Conservation (phyloP, 1,139 yeast species). For the Yamadazyma dendronema region DNA sequence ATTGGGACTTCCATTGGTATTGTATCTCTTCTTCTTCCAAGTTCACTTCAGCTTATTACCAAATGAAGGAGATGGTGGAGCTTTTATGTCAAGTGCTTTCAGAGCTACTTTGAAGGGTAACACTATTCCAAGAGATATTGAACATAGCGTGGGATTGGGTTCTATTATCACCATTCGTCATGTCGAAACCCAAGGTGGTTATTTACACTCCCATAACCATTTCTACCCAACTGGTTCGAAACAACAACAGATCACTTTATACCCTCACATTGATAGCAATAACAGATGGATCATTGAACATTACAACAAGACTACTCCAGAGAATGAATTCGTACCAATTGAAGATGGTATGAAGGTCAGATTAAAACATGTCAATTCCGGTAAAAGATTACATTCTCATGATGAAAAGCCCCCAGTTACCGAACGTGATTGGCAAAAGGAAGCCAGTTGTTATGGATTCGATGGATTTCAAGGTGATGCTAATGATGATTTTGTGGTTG, state of each 20-base stretch:
- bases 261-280: constrained; percentile 88
- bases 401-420: constrained; percentile 93
- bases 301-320: constrained; percentile 53
- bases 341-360: constrained; percentile 79
- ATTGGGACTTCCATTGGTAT: constrained; percentile 63
- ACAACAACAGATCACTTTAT: constrained; percentile 91
- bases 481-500: constrained; percentile 92
- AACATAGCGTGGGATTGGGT: constrained; percentile 85
- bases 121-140: constrained; percentile 62
- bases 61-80: constrained; percentile 83
- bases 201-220: constrained; percentile 88
- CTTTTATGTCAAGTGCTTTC: constrained; percentile 88
- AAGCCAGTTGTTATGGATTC: constrained; percentile 87
- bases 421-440: constrained; percentile 95
- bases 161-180: constrained; percentile 82
- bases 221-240: constrained; percentile 88
- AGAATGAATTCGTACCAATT: constrained; percentile 58
- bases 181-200: constrained; percentile 86
- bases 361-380: constrained; percentile 65
- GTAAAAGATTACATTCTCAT: constrained; percentile 90
- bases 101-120: constrained; percentile 75
- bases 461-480: constrained; percentile 93
- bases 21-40: constrained; percentile 74
- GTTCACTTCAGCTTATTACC: constrained; percentile 72
- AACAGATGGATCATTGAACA: constrained; percentile 83